Percentiles rank a stretch among this genome's conserved stretches.
Conservation (phyloP, 768 basidiomycete genomes). For the Amanita polypyramis region DNA sequence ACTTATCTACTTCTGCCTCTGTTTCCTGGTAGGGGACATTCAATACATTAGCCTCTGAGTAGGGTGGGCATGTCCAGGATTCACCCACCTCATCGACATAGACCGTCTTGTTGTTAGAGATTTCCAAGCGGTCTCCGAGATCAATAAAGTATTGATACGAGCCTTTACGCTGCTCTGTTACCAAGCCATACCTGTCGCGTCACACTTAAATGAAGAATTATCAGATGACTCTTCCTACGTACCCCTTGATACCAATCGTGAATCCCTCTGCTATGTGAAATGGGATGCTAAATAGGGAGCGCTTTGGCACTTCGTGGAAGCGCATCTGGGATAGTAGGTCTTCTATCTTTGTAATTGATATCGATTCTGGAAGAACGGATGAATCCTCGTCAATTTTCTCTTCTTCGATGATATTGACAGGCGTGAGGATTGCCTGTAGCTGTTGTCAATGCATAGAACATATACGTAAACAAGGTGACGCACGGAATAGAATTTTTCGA, state of each 20-base stretch:
- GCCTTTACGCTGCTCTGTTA: slow-evolving; percentile 84
- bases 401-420: slow-evolving; percentile 40
- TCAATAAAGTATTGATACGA: slow-evolving; percentile 77
- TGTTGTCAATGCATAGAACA: neutral
- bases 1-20: slow-evolving; percentile 35
- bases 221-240: slow-evolving; percentile 14
- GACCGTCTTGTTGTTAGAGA: slow-evolving; percentile 56
- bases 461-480: slow-evolving; percentile 13
- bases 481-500: slow-evolving; percentile 73
- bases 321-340: slow-evolving; percentile 75
- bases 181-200: slow-evolving; percentile 62
- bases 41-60: neutral
- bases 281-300: slow-evolving; percentile 73
- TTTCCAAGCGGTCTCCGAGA: slow-evolving; percentile 66
- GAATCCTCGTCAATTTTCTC: slow-evolving; percentile 34
- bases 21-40: slow-evolving; percentile 21
- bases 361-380: slow-evolving; percentile 49
- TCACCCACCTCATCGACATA: slow-evolving; percentile 66
- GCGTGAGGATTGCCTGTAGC: slow-evolving; percentile 49
- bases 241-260: slow-evolving; percentile 78
- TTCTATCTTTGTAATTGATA: slow-evolving; percentile 69
- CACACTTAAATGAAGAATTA: slow-evolving; percentile 4
- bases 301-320: slow-evolving; percentile 74
- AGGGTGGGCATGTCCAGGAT: neutral
- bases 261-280: slow-evolving; percentile 69